Percentiles rank a stretch among this genome's conserved stretches.
phyloP scores from a whole-genome alignment of 2,329 filamentous ascomycete genomes.

The Ophiostoma fasciatum region DNA sequence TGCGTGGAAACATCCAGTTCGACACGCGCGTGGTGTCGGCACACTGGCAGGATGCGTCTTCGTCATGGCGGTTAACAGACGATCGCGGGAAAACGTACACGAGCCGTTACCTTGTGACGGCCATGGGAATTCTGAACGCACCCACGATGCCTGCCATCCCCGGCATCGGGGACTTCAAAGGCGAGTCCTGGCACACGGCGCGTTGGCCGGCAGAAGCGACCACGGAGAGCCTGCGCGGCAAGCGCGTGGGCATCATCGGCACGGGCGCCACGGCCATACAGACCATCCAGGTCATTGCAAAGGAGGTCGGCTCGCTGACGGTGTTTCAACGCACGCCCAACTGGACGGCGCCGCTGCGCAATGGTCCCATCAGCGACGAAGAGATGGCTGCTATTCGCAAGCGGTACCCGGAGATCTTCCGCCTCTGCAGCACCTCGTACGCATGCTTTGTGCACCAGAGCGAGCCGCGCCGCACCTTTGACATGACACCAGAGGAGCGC shows the following conservation, averaged over 20 bases:
- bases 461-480: conserved; percentile 28
- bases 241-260: conserved; percentile 12
- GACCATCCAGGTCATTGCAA: conserved; percentile 14
- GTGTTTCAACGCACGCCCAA: conserved; percentile 47
- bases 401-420: conserved; percentile 27
- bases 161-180: conserved; percentile 13
- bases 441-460: conserved; percentile 35
- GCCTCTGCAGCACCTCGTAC: conserved; percentile 28
- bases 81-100: conserved; percentile 23
- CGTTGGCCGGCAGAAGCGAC: conserved; percentile 6
- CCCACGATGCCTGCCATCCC: conserved; percentile 23
- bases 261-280: conserved; percentile 13
- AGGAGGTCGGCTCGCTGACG: conserved; percentile 17
- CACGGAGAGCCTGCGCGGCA: conserved; percentile 5
- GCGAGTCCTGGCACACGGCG: conserved; percentile 9
- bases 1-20: conserved; percentile 31
- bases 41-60: conserved; percentile 20
- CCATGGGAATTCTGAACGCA: conserved; percentile 31
- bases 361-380: conserved; percentile 27
- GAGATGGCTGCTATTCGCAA: conserved; percentile 27
- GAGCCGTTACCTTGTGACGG: conserved; percentile 29
- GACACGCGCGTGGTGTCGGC: conserved; percentile 26
- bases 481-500: conserved; percentile 25
- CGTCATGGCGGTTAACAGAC: conserved; percentile 25
- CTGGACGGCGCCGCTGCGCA: conserved; percentile 41